Base-by-base conservation (phyloP, 2,329 filamentous ascomycete species). In the Aspergillus eucalypticola region DNA sequence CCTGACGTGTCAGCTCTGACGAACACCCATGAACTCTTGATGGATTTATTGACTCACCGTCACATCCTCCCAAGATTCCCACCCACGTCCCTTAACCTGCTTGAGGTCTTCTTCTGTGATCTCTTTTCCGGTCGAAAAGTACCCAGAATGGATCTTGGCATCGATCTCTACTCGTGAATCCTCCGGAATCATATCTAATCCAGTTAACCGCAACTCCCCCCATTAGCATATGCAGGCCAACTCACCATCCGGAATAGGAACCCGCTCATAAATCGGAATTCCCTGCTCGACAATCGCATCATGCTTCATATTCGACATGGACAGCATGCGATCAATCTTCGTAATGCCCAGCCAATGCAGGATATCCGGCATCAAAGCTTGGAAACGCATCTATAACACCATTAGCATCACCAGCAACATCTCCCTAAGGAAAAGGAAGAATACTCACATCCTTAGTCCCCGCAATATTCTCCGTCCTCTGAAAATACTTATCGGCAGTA, bases 81-180 rank as follows among this genome's bases (percentile, higher is more conserved):
- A 97, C 67, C 91, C 90, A 67, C 94, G 86, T 63, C 94, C 94
- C 75, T 95, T 89, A 27, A 98, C 92, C 57, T 90, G 88, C 67
- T 88, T 83, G 64, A 98, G 83, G 76, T 97, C 93, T 58, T 94
- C 90, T 73, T 89, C 87, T 1, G 90, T 95, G 86, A 96, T 92
- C 69, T 91, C 86, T 77, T 95, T 92, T 53, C 93, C 94, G 8
- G 89, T 92, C 6, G 94, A 97, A 75, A 97, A 88, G 72, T 88
- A 88, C 27, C 87, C 95, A 62, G 94, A 92, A 69, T 94, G 95
- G 73, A 98, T 97, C 82, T 98, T 98, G 60, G 95, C 95, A 77
- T 98, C 95, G 72, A 98, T 99, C 77, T 99, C 95, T n/a, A 98
- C 95, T 66, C 94, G 84, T 56, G 92, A 96, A 78, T 98, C 95